These are phyloP conservation scores for Onygenales sp. DNA, from an alignment of 2,329 filamentous ascomycete genomes.

Conservation along the genomic window DNA sequence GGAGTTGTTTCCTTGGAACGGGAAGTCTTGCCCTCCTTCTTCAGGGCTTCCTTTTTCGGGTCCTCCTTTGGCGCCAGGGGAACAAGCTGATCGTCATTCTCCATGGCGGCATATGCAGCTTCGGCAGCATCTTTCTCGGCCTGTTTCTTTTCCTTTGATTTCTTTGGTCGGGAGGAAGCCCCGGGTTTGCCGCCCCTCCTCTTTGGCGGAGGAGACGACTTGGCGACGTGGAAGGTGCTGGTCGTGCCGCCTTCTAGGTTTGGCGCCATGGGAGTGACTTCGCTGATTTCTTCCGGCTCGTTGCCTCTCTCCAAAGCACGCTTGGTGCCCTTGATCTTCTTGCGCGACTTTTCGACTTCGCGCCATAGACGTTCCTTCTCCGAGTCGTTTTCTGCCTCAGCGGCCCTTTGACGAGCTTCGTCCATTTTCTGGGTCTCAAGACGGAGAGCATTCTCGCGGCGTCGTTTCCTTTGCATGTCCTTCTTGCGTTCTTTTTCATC, in stretches of 20 bases:
- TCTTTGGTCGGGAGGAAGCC: slow-evolving; percentile 60
- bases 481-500: slow-evolving; percentile 99
- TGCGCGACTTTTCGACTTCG: slow-evolving; percentile 81
- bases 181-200: slow-evolving; percentile 46
- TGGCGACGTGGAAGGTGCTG: slow-evolving; percentile 67
- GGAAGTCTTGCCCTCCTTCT: slow-evolving; percentile 32
- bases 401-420: slow-evolving; percentile 66
- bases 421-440: slow-evolving; percentile 79
- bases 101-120: slow-evolving; percentile 67
- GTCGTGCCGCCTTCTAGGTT: slow-evolving; percentile 79
- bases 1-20: slow-evolving; percentile 36
- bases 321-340: slow-evolving; percentile 87
- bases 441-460: slow-evolving; percentile 87
- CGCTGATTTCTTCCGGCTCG: slow-evolving; percentile 59
- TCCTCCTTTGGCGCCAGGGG: slow-evolving; percentile 51
- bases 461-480: slow-evolving; percentile 96
- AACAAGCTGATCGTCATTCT: slow-evolving; percentile 32
- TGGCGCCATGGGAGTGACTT: slow-evolving; percentile 62
- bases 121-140: slow-evolving; percentile 68
- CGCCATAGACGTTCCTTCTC: slow-evolving; percentile 72
- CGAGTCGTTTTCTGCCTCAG: slow-evolving; percentile 68
- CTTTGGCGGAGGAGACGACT: slow-evolving; percentile 41
- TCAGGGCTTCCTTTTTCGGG: slow-evolving; percentile 32
- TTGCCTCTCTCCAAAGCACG: slow-evolving; percentile 78
- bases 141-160: slow-evolving; percentile 68